Conservation (phyloP, 2,329 filamentous ascomycete species). For the Penicillium decumbens region DNA sequence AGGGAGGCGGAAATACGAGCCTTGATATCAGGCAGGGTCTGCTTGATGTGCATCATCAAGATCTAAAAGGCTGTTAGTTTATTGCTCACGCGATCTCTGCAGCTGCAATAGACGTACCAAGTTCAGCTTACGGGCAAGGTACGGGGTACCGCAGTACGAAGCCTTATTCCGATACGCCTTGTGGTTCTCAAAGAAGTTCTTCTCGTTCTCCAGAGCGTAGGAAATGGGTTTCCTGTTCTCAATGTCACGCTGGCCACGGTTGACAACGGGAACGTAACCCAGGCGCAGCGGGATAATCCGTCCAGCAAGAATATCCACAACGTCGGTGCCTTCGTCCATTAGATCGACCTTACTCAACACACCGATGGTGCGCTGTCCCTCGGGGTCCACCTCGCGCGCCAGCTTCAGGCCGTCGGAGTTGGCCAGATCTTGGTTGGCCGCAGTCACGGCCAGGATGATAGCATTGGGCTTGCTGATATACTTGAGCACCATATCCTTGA, state of each 20-base stretch:
- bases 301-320: conserved; percentile 95
- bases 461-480: conserved; percentile 98
- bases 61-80: conserved; percentile 52
- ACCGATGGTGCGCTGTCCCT: conserved; percentile 96
- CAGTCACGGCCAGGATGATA: conserved; percentile 93
- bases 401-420: conserved; percentile 98
- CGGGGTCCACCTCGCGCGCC: conserved; percentile 91
- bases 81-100: background rate
- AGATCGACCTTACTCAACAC: conserved; percentile 97
- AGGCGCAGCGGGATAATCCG: conserved; percentile 92
- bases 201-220: conserved; percentile 85
- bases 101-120: conserved; percentile 49
- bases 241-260: conserved; percentile 95
- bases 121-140: conserved; percentile 93
- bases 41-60: conserved; percentile 99
- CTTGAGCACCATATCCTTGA: conserved; percentile 96
- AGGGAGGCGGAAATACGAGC: conserved; percentile 89
- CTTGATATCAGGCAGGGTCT: conserved; percentile 98
- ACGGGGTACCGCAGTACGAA: conserved; percentile 96
- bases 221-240: conserved; percentile 96
- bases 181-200: conserved; percentile 96
- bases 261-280: conserved; percentile 96
- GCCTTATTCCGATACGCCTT: conserved; percentile 98
- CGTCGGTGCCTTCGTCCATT: conserved; percentile 98
- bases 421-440: conserved; percentile 94